Evolutionary conservation across 208 protist species (phyloP), one percentile per base, ranked within the genome.

Genomic region (Zelonia costaricensis): DNA sequence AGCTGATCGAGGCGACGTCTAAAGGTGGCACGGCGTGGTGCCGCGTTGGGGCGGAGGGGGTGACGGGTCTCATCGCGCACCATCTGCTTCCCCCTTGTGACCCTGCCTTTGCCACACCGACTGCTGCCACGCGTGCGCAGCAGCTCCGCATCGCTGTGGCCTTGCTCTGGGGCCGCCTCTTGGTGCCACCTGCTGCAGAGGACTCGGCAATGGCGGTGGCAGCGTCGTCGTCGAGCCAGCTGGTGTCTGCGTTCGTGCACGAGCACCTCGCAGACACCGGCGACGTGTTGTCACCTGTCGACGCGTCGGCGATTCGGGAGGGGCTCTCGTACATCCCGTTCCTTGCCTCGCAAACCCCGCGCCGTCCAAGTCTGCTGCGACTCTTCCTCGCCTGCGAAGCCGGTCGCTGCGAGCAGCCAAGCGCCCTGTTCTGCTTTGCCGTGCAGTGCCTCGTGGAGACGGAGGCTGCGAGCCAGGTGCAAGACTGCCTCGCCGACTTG

Each of bases 241-340:
- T 71, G n/a, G 65, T 71, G 30, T 49, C 57, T 5, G 38, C 42
- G 10, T 71, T 71, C 10, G 42, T 60, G 18, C 27, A 27, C 23
- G 23, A 31, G 40, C 28, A 58, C 43, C 23, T 71, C 18, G 45
- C 13, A 1, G 12, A 20, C 44, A 8, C 6, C 42, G 10, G 13
- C 31, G 13, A 33, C 20, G 20, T n/a, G 12, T 3, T 39, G 8
- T n/a, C n/a, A n/a, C n/a, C n/a, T n/a, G n/a, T n/a, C 44, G 31
- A 52, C 6, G 1, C 20, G 7, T 27, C 44, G 22, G 28, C 55
- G 35, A 42, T 71, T 13, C 16, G 47, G 27, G 65, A 71, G 65
- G 65, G 62, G 3, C 60, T 76, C 43, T 57, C 57, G 23, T 76
- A 62, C 33, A 31, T 76, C 8, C 70, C 70, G 1, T 70, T 69